A percentile compares a stretch with the other conserved stretches of the same genome.
Conservation (phyloP, 495 filamentous ascomycete genomes). For the Daldinia concentrica region DNA sequence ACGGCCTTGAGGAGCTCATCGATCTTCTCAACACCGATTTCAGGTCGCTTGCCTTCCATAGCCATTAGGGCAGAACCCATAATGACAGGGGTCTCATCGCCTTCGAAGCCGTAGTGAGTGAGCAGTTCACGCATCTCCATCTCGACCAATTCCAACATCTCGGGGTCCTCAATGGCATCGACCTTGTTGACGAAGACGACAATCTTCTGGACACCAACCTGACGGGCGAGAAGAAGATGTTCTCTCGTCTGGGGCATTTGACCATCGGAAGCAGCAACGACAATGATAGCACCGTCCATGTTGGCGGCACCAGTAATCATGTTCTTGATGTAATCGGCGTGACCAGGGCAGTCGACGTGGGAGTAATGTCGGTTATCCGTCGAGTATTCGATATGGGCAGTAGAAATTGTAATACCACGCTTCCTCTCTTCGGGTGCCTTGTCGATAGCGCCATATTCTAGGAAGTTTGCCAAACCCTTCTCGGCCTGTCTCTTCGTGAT, state of each 20-base stretch:
- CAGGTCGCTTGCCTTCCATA: slow-evolving; percentile 84
- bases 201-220: slow-evolving; percentile 96
- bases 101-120: slow-evolving; percentile 91
- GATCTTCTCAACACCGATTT: slow-evolving; percentile 86
- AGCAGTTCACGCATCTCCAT: slow-evolving; percentile 99
- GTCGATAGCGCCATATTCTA: slow-evolving; percentile 97
- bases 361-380: slow-evolving; percentile 94
- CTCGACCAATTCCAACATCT: slow-evolving; percentile 99
- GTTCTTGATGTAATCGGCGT: slow-evolving; percentile 99
- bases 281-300: slow-evolving; percentile 98
- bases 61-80: slow-evolving; percentile 96
- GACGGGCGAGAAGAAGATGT: slow-evolving; percentile 95
- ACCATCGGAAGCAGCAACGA: slow-evolving; percentile 97
- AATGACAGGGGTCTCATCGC: slow-evolving; percentile 95
- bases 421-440: slow-evolving; percentile 99
- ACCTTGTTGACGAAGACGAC: slow-evolving; percentile 99
- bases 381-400: slow-evolving; percentile 96
- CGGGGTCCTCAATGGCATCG: slow-evolving; percentile 92
- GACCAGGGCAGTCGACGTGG: slow-evolving; percentile 99
- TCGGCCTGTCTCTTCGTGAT: slow-evolving; percentile 97
- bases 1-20: slow-evolving; percentile 89
- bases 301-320: slow-evolving; percentile 98
- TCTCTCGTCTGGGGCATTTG: slow-evolving; percentile 99
- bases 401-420: slow-evolving; percentile 99
- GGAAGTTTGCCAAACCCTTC: slow-evolving; percentile 91